Evolutionary conservation across 2,329 filamentous ascomycete genomes (phyloP), one percentile per base, ranked within the genome.

Genomic region (Apiospora marii): DNA sequence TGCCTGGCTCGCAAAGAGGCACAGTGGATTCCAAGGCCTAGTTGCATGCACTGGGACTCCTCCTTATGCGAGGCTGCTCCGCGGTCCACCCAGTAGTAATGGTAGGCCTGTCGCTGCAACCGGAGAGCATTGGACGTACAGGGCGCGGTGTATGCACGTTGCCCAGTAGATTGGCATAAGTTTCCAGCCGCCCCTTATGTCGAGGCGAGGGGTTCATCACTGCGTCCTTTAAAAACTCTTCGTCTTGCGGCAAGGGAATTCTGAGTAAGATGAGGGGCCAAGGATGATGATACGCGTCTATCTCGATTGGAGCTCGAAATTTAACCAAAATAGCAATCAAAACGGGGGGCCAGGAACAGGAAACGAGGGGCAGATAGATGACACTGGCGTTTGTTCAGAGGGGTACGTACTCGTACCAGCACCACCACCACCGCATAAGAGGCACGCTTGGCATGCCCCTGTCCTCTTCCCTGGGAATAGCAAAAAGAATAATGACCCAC

Each of bases 241-340:
- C 34, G 58, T 24, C 58, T 41, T 37, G 58, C 34, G n/a, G 58
- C 19, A 64, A 64, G 58, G 58, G 34, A 34, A 41, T 41, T 64
- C 30, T 64, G 22, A 41, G 22, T 41, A 64, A 64, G 34, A 64
- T 64, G 58, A 64, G 58, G 58, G 58, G 58, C 34, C 58, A 64
- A 64, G 58, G 10, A 64, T 41, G 19, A 22, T 64, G 58, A 41
- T 64, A 64, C 58, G 58, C 58, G 58, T 64, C 22, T 64, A 64
- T 64, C 58, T 64, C 58, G 58, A 64, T 64, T 41, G 58, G 58
- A 64, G 34, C 41, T 37, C 58, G 58, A 64, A 64, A 41, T 64
- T 64, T 61, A 41, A 64, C 58, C 58, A 64, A 41, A 64, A 64
- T 64, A 64, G 58, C 34, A 64, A 41, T 64, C 58, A 64, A n/a